Percentiles rank a stretch among this genome's conserved stretches.
phyloP scores from a whole-genome alignment of 2,329 filamentous ascomycete species.

The Colletotrichum aenigma region DNA sequence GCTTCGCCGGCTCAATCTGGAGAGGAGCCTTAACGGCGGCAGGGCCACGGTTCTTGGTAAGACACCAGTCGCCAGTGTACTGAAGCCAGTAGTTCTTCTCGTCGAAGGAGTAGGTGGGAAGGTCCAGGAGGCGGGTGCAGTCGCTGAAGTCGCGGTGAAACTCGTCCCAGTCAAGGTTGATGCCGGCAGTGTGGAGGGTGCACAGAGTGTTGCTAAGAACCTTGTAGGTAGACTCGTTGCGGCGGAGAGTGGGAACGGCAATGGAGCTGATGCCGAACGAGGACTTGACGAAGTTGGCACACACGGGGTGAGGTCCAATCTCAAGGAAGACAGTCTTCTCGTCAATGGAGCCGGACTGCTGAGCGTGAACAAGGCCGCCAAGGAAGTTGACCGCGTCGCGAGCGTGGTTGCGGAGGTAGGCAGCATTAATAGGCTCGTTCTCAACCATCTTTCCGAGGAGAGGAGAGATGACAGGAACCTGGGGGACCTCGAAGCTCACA shows the following conservation, averaged over 20 bases:
- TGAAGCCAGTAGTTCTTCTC: constrained; percentile 73
- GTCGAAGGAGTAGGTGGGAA: constrained; percentile 76
- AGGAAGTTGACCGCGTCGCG: constrained; percentile 71
- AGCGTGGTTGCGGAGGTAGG: constrained; percentile 65
- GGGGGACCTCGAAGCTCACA: constrained; percentile 47
- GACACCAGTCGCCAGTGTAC: constrained; percentile 71
- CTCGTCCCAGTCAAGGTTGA: constrained; percentile 73
- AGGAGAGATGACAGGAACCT: constrained; percentile 71
- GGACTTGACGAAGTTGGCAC: constrained; percentile 65
- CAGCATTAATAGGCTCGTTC: constrained; percentile 52
- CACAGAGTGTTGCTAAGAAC: constrained; percentile 63
- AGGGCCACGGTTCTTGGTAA: constrained; percentile 70
- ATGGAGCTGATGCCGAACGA: constrained; percentile 57
- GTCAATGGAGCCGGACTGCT: constrained; percentile 56
- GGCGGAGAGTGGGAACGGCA: constrained; percentile 65
- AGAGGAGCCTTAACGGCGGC: constrained; percentile 34
- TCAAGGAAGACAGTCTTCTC: constrained; percentile 72
- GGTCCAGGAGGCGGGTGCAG: constrained; percentile 54
- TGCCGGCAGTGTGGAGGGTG: constrained; percentile 62
- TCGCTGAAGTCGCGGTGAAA: constrained; percentile 59
- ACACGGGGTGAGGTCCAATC: constrained; percentile 73
- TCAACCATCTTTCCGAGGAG: constrained; percentile 58
- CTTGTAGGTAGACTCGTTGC: constrained; percentile 68
- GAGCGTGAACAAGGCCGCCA: constrained; percentile 60
- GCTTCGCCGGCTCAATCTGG: constrained; percentile 46